These are phyloP conservation scores for Phytophthora sp. DNA, from an alignment of 352 stramenopile genomes.

Conservation along the genomic window DNA sequence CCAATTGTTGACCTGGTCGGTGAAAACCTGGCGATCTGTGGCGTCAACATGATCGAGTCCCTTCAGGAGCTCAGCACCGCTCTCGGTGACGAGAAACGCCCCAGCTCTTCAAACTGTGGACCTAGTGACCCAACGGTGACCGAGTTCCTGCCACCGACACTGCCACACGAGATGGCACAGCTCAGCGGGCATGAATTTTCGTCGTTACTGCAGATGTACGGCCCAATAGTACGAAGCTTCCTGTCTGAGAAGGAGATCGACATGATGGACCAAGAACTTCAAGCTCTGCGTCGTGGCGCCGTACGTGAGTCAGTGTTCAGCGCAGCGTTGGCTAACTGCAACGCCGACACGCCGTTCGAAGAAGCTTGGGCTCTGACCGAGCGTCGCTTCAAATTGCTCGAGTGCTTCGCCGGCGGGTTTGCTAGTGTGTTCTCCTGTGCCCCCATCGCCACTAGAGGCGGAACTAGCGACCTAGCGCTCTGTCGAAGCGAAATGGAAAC, in stretches of 20 bases:
- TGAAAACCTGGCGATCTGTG: slow-evolving; percentile 43
- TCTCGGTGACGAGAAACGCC: slow-evolving; percentile 14
- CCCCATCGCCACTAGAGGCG: slow-evolving; percentile 10
- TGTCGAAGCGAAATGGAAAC: slow-evolving; percentile 35
- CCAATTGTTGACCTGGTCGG: slow-evolving; percentile 43
- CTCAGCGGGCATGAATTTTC: slow-evolving; percentile 58
- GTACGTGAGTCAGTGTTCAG: slow-evolving; percentile 29
- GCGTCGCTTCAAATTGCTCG: slow-evolving; percentile 52
- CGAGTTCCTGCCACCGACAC: slow-evolving; percentile 44
- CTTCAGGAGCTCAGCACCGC: slow-evolving; percentile 42
- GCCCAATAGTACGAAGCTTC: slow-evolving; percentile 33
- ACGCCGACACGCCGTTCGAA: slow-evolving; percentile 45
- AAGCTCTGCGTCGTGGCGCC: slow-evolving; percentile 32
- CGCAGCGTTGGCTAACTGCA: slow-evolving; percentile 29
- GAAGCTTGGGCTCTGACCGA: slow-evolving; percentile 43
- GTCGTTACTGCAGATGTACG: slow-evolving; percentile 44
- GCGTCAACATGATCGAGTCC: slow-evolving; percentile 50
- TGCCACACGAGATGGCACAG: slow-evolving; percentile 56
- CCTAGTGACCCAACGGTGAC: slow-evolving; percentile 11
- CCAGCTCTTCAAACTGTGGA: slow-evolving; percentile 5
- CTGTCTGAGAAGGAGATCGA: slow-evolving; percentile 41
- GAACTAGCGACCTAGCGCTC: slow-evolving; percentile 30
- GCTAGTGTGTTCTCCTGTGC: slow-evolving; percentile 49
- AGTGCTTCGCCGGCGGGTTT: slow-evolving; percentile 64
- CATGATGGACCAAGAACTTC: slow-evolving; percentile 41